Evolutionary conservation across 2,329 filamentous ascomycete species (phyloP), one percentile per base, ranked within the genome.

Genomic region (Alternaria consortialis): DNA sequence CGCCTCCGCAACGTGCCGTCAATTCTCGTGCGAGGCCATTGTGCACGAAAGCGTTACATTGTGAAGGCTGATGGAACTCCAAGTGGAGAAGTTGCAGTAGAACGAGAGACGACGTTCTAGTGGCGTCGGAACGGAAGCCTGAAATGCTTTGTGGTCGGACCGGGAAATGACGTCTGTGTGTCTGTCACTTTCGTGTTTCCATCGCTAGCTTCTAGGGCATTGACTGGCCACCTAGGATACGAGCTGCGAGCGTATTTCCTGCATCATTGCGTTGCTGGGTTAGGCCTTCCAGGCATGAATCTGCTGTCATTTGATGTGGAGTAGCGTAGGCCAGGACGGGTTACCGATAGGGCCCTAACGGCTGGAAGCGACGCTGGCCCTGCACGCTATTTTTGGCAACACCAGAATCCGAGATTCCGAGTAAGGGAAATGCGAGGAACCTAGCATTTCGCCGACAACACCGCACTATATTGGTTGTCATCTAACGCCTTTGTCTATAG

Each of bases 21-120:
- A 15, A 3, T 29, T 32, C 42, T 25, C 29, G 23, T 32, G 13
- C 34, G 12, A 48, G 50, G 25, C 4, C 0, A 11, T 1, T 5
- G 31, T n/a, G 36, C 52, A 43, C 17, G 5, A 37, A 12, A 53
- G 50, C 20, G 63, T 62, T 39, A 53, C 56, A 60, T 58, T 15
- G 53, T 15, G 13, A 8, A 32, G 25, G 15, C 9, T 3, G 13
- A 47, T 17, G 31, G 40, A 29, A 32, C 20, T 32, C 5, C n/a
- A 8, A 29, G 27, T 47, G 23, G 31, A 9, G 11, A 9, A n/a
- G 13, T 20, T 17, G 29, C 31, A 13, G 48, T 52, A 17, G 6
- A 36, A n/a, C 1, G 25, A 4, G 4, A 29, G 15, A 44, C 13
- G 29, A 39, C 5, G 12, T 23, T 6, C 4, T 7, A 3, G 46